Evolutionary conservation across 495 filamentous ascomycete species (phyloP).

Genomic region (Annulohypoxylon maeteangense): DNA sequence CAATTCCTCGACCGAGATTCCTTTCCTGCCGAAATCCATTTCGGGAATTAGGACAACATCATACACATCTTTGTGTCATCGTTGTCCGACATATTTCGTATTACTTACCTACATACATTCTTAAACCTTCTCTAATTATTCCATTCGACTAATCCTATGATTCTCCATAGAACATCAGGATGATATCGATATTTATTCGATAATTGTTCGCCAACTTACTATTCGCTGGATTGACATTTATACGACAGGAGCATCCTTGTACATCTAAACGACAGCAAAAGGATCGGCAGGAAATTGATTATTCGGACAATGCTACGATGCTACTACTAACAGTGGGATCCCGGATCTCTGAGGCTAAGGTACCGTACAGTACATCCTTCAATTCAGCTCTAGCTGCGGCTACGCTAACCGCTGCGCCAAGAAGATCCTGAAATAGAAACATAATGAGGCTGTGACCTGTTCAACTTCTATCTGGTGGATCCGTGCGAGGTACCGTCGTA

Average conservation of each 20-base stretch:
- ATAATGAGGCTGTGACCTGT: constrained; percentile 41
- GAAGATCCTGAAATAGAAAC: constrained; percentile 44
- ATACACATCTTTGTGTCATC: not conserved
- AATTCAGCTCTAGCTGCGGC: constrained; percentile 19
- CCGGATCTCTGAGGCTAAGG: constrained; percentile 8
- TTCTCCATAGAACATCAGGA: not conserved
- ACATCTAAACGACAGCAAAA: constrained; percentile 1
- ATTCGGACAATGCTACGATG: not conserved
- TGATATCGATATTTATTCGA: not conserved
- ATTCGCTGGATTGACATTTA: not conserved
- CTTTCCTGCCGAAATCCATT: not conserved
- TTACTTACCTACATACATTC: not conserved
- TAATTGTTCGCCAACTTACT: not conserved
- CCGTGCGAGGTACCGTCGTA: not conserved
- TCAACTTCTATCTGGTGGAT: not conserved
- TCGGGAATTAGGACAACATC: constrained; percentile 6
- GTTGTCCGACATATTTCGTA: not conserved
- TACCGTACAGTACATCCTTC: constrained; percentile 8
- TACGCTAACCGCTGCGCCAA: constrained; percentile 8
- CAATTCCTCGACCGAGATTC: not conserved
- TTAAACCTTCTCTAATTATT: not conserved
- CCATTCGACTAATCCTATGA: not conserved
- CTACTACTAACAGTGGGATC: constrained; percentile 10
- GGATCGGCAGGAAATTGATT: constrained; percentile 22
- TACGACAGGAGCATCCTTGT: not conserved